Evolutionary conservation across 352 stramenopile species (phyloP), one percentile per base, ranked within the genome.

Genomic region (Pythium dissotocum): DNA sequence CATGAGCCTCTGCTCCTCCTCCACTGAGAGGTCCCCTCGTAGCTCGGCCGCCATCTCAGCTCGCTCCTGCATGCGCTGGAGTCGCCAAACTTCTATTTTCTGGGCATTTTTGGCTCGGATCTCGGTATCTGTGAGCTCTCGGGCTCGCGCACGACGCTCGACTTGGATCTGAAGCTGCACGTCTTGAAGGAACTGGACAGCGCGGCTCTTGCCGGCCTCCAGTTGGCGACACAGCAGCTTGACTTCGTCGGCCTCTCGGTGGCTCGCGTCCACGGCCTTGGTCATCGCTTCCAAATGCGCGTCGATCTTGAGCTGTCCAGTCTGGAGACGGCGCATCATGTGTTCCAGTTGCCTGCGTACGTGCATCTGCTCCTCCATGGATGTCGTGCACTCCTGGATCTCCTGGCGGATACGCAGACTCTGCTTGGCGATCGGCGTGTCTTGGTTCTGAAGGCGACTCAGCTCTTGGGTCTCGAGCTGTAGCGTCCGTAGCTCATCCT

Each of bases 341-440:
- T 93, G 87, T 69, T 93, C 85, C 3, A 93, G 75, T 57, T 93
- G 85, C 48, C 85, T 61, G 6, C 84, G 73, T 16, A 79, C 56
- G 69, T 93, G 81, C 80, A 92, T 89, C 71, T 95, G 83, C 63
- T 93, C 83, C 57, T 95, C 87, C 84, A 91, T 92, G 0, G 77
- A 83, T 16, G 77, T 36, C 48, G 83, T 92, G 58, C 82, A 91
- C 30, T 79, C 69, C n/a, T 75, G 68, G 54, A 95, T 95, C 1
- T 91, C 77, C 13, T 87, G 60, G 40, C 91, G 85, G 56, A 93
- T 88, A 9, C 70, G 69, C 60, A 75, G 74, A 54, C 83, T 93
- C 58, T 89, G 82, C 69, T 87, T 87, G 21, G 87, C 88, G n/a
- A 88, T 73, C 2, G 86, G 85, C 2, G 85, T 93, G 60, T 93